Percentiles rank a stretch among this genome's conserved stretches.
Evolutionary conservation across 1,284 basidiomycete genomes (phyloP).

Genomic region (Microbotryum scabiosae): DNA sequence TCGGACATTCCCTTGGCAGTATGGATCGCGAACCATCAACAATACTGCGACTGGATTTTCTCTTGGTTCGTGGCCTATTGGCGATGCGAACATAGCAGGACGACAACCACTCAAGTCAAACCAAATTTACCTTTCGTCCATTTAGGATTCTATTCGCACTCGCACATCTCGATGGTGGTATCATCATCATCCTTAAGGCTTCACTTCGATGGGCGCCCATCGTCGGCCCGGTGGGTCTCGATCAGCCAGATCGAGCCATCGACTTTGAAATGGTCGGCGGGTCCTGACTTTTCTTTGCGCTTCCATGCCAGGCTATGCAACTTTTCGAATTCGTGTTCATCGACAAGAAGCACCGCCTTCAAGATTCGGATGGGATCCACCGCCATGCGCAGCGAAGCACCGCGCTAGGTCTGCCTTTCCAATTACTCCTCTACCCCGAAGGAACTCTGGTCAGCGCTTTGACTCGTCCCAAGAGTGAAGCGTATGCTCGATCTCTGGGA

Average conservation of each 20-base stretch:
- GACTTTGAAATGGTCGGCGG: too few relatives aligned
- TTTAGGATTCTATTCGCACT: constrained; percentile 1
- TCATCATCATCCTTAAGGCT: constrained; percentile 83
- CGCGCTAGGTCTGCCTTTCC: constrained; percentile 48
- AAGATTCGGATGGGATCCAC: background rate
- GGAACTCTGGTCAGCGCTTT: constrained; percentile 77
- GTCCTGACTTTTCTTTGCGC: too few relatives aligned
- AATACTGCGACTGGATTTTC: too few relatives aligned
- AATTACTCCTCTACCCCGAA: constrained; percentile 82
- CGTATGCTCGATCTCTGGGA: constrained; percentile 73
- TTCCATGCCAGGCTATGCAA: constrained; percentile 65
- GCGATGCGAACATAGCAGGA: constrained; percentile 47
- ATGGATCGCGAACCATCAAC: constrained; percentile 4
- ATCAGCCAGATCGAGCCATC: too few relatives aligned
- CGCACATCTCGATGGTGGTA: constrained; percentile 21
- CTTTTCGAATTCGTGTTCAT: constrained; percentile 85
- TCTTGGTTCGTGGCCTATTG: too few relatives aligned
- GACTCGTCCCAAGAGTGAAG: constrained; percentile 70
- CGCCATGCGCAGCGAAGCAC: background rate
- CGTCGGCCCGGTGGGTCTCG: constrained; percentile 66
- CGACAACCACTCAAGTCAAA: constrained; percentile 78
- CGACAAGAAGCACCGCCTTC: constrained; percentile 48
- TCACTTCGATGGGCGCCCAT: constrained; percentile 78
- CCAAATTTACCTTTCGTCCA: constrained; percentile 33
- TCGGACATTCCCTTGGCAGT: background rate